These are phyloP conservation scores for Globisporangium apiculatum DNA, from an alignment of 352 stramenopile genomes.

Conservation along the genomic window DNA sequence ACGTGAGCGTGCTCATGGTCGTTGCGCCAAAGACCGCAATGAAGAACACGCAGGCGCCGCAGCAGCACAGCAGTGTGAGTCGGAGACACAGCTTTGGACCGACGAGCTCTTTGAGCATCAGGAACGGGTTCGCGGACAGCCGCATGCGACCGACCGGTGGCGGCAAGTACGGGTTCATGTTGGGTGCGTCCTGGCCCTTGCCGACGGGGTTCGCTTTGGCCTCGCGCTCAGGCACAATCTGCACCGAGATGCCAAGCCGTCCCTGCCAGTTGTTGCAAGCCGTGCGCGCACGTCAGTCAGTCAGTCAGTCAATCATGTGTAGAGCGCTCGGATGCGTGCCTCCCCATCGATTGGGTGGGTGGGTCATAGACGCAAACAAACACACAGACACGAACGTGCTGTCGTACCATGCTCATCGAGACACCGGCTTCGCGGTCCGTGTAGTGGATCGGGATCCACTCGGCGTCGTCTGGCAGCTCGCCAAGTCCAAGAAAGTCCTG, in stretches of 20 bases:
- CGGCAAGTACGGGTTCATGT: constrained; percentile 88
- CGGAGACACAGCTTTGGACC: constrained; percentile 51
- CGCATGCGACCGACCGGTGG: constrained; percentile 81
- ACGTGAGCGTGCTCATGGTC: constrained; percentile 74
- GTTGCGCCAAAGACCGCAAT: constrained; percentile 62
- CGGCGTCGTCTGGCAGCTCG: constrained; percentile 58
- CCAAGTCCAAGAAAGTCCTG: constrained; percentile 74
- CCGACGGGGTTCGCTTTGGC: constrained; percentile 66
- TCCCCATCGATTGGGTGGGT: too few relatives aligned
- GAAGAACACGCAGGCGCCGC: constrained; percentile 49
- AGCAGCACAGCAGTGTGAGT: constrained; percentile 44
- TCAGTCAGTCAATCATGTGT: neutral
- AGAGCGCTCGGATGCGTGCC: too few relatives aligned
- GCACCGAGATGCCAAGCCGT: constrained; percentile 45
- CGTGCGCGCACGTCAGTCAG: neutral
- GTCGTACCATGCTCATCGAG: constrained; percentile 53
- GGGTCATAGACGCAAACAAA: neutral
- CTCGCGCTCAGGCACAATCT: constrained; percentile 85
- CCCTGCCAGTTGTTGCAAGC: constrained; percentile 17
- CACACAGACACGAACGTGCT: neutral
- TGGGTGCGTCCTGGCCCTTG: constrained; percentile 76
- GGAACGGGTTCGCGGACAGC: constrained; percentile 75
- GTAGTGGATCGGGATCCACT: constrained; percentile 75
- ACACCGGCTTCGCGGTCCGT: constrained; percentile 57
- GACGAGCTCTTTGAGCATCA: constrained; percentile 71